Percentiles rank a stretch among this genome's conserved stretches.
phyloP scores from a whole-genome alignment of 2,329 filamentous ascomycete species.

The Arthrobotrys sphaeroides region DNA sequence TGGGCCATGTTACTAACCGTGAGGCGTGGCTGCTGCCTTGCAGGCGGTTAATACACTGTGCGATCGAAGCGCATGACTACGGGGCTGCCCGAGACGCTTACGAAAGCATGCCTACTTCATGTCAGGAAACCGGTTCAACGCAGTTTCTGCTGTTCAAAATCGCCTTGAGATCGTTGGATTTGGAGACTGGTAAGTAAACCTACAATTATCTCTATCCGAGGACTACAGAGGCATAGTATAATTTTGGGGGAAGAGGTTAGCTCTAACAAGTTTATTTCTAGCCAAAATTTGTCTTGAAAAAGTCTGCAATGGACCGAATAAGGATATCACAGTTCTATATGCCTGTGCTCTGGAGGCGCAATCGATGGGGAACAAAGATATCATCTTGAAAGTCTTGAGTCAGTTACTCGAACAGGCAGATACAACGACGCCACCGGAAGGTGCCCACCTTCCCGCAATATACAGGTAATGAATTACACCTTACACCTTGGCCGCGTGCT shows the following conservation, averaged over 20 bases:
- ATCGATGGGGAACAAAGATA: constrained; percentile 69
- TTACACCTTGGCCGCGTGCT: constrained; percentile 62
- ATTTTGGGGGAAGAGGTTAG: background rate
- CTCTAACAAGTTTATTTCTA: constrained; percentile 57
- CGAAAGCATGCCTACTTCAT: constrained; percentile 68
- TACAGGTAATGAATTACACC: constrained; percentile 71
- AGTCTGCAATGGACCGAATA: constrained; percentile 67
- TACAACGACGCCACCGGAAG: constrained; percentile 62
- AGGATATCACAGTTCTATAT: constrained; percentile 74
- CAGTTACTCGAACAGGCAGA: constrained; percentile 69
- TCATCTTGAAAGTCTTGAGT: constrained; percentile 70
- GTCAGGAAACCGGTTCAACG: constrained; percentile 72
- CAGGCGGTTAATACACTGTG: constrained; percentile 78
- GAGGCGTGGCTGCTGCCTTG: constrained; percentile 38
- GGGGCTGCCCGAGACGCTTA: constrained; percentile 68
- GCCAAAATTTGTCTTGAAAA: constrained; percentile 72
- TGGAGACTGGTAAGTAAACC: constrained; percentile 64
- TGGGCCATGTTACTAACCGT: constrained; percentile 28
- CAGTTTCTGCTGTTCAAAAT: constrained; percentile 80
- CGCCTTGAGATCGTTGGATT: constrained; percentile 70
- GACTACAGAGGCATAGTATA: background rate
- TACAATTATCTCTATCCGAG: background rate
- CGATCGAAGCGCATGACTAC: constrained; percentile 69
- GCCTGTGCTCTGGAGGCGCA: constrained; percentile 83
- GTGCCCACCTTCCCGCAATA: constrained; percentile 71